A percentile compares a stretch with the other conserved stretches of the same genome.
Evolutionary conservation across 1,284 basidiomycete species (phyloP).

Genomic region (Agaricales sp.): DNA sequence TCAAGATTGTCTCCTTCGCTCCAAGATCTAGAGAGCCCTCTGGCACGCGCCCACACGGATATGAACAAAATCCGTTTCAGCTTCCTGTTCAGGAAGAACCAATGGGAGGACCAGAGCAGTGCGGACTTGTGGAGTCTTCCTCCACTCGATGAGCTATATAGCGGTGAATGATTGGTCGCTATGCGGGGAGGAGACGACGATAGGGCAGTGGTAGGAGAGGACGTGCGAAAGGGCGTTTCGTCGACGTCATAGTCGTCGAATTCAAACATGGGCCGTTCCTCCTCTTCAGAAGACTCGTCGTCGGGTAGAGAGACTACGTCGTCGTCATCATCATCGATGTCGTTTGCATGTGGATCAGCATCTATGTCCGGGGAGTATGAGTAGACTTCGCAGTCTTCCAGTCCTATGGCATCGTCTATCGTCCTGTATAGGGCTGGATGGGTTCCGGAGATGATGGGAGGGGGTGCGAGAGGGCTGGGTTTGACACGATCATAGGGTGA

Average conservation of each 20-base stretch:
- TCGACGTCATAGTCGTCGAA: slow-evolving; percentile 71
- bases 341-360: slow-evolving; percentile 87
- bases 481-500: slow-evolving; percentile 50
- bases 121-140: slow-evolving; percentile 49
- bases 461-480: slow-evolving; percentile 56
- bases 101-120: slow-evolving; percentile 92
- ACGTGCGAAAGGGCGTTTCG: slow-evolving; percentile 25
- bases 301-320: slow-evolving; percentile 54
- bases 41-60: slow-evolving; percentile 85
- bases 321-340: slow-evolving; percentile 70
- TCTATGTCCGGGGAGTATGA: slow-evolving; percentile 92
- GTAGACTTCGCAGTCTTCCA: slow-evolving; percentile 92
- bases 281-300: slow-evolving; percentile 48
- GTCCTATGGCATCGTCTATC: slow-evolving; percentile 84
- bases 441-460: slow-evolving; percentile 49
- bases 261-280: slow-evolving; percentile 52
- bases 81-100: slow-evolving; percentile 95
- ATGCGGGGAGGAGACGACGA: background rate
- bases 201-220: slow-evolving; percentile 4
- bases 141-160: slow-evolving; percentile 18
- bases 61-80: slow-evolving; percentile 90
- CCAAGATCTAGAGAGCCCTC: slow-evolving; percentile 44
- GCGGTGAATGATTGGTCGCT: slow-evolving; percentile 15
- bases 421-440: slow-evolving; percentile 83
- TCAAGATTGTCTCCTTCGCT: slow-evolving; percentile 33